phyloP scores from a whole-genome alignment of 2,329 filamentous ascomycete genomes.

The Stagonosporopsis rhizophila region DNA sequence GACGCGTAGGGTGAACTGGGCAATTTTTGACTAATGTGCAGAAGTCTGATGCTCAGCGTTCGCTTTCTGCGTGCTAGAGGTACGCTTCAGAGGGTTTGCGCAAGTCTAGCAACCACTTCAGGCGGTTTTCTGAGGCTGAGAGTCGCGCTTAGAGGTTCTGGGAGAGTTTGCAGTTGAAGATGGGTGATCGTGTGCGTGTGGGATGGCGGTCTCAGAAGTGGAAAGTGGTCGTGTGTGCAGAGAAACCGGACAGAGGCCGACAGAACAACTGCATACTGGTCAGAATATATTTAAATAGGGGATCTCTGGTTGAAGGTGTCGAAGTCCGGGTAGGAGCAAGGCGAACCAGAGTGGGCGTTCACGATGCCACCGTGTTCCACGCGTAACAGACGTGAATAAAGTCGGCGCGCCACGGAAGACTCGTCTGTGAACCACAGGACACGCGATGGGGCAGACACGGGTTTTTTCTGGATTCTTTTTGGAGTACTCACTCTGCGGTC shows the following conservation, averaged over 20 bases:
- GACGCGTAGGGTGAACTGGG: background rate
- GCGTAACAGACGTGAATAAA: slow-evolving; percentile 4
- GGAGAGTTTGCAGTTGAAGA: background rate
- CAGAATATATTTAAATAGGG: slow-evolving; percentile 5
- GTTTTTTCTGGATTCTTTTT: background rate
- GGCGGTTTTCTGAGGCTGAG: background rate
- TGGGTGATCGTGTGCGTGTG: slow-evolving; percentile 8
- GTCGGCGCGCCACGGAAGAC: background rate
- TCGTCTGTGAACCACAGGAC: background rate
- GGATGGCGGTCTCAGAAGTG: slow-evolving; percentile 6
- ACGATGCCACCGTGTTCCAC: slow-evolving; percentile 1
- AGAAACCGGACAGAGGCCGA: slow-evolving; percentile 27
- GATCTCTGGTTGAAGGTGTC: background rate
- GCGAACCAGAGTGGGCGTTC: background rate
- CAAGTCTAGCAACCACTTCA: background rate
- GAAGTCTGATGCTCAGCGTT: background rate
- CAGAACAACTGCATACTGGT: slow-evolving; percentile 26
- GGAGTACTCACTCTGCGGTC: slow-evolving; percentile 34
- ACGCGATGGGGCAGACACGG: background rate
- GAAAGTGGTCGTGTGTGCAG: slow-evolving; percentile 18
- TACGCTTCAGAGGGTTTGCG: background rate
- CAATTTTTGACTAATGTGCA: background rate
- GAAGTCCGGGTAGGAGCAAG: background rate
- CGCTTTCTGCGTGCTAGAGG: background rate
- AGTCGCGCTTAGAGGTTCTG: background rate